Base-by-base conservation (phyloP, 163 green algal species). In the Prototheca cutis region DNA sequence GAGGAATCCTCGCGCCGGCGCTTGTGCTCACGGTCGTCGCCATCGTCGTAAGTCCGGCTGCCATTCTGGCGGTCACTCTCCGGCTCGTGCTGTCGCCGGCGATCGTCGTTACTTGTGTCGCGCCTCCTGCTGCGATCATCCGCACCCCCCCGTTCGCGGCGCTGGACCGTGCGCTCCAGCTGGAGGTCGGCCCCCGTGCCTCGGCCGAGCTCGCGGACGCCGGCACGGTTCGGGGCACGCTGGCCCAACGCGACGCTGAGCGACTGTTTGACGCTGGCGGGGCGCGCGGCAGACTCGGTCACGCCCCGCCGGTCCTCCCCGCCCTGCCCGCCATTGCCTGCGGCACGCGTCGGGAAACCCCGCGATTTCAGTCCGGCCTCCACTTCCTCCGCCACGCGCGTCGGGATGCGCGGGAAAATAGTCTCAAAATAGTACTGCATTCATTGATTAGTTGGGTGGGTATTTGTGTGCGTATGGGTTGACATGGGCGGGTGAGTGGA, bases 401-500 rank as follows among this genome's bases (percentile, higher is more conserved):
- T 94, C 30, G 91, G 91, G 27, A 97, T 91, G 42, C 91, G 81
- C 21, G 89, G 89, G 62, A 97, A 95, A 62, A 98, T 90, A 19
- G 90, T 96, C 76, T 98, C 91, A 73, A 96, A 98, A 67, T 98
- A 98, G 68, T 94, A 94, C 89, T 97, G 84, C 42, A 21, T n/a
- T n/a, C n/a, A n/a, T n/a, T n/a, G n/a, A n/a, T n/a, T n/a, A n/a
- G n/a, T n/a, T n/a, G n/a, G n/a, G n/a, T n/a, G n/a, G n/a, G n/a
- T n/a, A n/a, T n/a, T n/a, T n/a, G n/a, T n/a, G n/a, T n/a, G n/a
- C n/a, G n/a, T n/a, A n/a, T n/a, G n/a, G n/a, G n/a, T n/a, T n/a
- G n/a, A n/a, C n/a, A n/a, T n/a, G n/a, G n/a, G n/a, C n/a, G n/a
- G n/a, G n/a, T n/a, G n/a, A n/a, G n/a, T n/a, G n/a, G n/a, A n/a